Base-by-base conservation (phyloP, 257 asterid species). In the Sherardia arvensis region DNA sequence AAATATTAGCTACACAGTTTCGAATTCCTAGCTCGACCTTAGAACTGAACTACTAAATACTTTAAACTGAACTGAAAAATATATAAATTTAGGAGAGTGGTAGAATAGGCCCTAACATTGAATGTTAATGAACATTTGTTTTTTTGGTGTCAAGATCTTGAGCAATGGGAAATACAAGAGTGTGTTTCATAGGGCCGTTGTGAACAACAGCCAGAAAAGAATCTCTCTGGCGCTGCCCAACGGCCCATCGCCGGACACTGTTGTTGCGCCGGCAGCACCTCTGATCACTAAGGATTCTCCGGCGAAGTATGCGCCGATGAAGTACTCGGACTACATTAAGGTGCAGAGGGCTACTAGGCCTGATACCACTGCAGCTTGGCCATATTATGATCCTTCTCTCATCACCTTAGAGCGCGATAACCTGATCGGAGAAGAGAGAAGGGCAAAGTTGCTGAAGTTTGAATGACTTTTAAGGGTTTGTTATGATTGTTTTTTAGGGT, bases 111-210 rank as follows among this genome's bases (percentile, higher is more conserved):
- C n/a, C n/a, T n/a, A n/a, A n/a, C n/a, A n/a, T n/a, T n/a, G n/a
- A n/a, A n/a, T n/a, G n/a, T n/a, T n/a, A n/a, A n/a, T n/a, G n/a
- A n/a, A n/a, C n/a, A n/a, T n/a, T n/a, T n/a, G 1, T 40, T 40
- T 40, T 10, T 4, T 45, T 12, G 4, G 4, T 62, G 3, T 5
- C 20, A 56, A 77, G 81, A 73, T 77, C 18, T 64, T 79, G 9
- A 76, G 66, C 36, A 81, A 81, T 11, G 86, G 84, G 59, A 76
- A 71, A 28, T 78, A 62, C 79, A 78, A 78, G 74, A 74, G 81
- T 48, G 75, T 68, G 53, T 59, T 36, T 71, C 86, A 81, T 32
- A 71, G 81, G 36, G 86, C 86, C 0, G 71, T 76, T 4, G 81
- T 79, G 67, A 76, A 79, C 5, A 40, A 21, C 8, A 47, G 69